Evolutionary conservation across 2,329 filamentous ascomycete species (phyloP).

Genomic region (Fusarium sp.): DNA sequence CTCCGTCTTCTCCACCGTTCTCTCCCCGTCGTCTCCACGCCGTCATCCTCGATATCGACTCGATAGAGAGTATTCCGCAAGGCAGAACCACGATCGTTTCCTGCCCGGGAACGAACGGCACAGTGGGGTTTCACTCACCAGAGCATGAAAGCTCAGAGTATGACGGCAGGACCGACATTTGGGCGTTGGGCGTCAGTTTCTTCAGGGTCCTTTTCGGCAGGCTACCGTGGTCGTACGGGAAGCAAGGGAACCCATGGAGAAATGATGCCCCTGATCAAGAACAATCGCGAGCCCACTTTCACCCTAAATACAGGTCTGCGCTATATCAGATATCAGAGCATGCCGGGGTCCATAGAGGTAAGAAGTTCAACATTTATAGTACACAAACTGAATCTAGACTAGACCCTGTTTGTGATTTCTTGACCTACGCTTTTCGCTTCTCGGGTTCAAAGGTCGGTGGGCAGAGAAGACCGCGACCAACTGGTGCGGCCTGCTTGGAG

Average conservation of each 20-base stretch:
- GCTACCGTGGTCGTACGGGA: neutral
- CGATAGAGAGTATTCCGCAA: neutral
- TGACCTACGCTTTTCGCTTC: neutral
- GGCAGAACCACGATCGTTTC: neutral
- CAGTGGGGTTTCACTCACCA: slow-evolving; percentile 1
- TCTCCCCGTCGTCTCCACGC: neutral
- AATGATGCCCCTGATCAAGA: neutral
- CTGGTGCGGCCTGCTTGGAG: neutral
- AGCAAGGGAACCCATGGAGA: neutral
- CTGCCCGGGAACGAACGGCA: neutral
- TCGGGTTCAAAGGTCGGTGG: neutral
- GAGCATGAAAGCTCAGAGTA: slow-evolving; percentile 2
- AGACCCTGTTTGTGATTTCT: neutral
- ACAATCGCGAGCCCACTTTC: neutral
- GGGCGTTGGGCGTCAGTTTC: neutral
- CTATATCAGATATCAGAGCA: neutral
- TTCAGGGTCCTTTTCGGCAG: neutral
- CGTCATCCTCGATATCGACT: neutral
- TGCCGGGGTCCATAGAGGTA: neutral
- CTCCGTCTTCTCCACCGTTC: neutral
- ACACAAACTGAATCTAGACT: neutral
- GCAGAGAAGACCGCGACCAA: neutral
- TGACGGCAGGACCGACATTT: neutral
- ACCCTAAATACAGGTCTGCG: neutral
- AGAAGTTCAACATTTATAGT: neutral